Percentiles rank a stretch among this genome's conserved stretches.
These are phyloP conservation scores for Helichrysum umbraculigerum DNA, from an alignment of 129 eudicot genomes.

Conservation along the genomic window DNA sequence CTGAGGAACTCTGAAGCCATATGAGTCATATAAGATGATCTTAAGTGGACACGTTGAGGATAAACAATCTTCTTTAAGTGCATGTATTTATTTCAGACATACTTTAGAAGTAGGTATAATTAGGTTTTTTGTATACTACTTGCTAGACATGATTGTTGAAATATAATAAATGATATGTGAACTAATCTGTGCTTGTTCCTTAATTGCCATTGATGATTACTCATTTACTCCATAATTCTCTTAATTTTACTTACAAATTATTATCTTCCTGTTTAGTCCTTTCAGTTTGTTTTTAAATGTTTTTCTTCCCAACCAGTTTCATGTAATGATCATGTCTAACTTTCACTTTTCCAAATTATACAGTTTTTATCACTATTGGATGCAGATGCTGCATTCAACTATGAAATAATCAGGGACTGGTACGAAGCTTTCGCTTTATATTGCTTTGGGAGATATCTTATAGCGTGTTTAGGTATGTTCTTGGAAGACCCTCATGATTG, in stretches of 20 bases:
- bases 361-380: constrained; percentile 83
- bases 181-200: background rate
- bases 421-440: constrained; percentile 97
- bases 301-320: background rate
- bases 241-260: constrained; percentile 3
- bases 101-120: background rate
- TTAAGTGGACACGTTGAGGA: too few species aligned
- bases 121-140: background rate
- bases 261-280: background rate
- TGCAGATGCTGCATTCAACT: constrained; percentile 82
- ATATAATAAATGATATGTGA: background rate
- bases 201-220: background rate
- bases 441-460: constrained; percentile 93
- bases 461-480: constrained; percentile 91
- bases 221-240: background rate
- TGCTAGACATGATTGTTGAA: background rate
- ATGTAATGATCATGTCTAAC: constrained; percentile 22
- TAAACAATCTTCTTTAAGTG: too few species aligned
- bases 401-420: constrained; percentile 86
- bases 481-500: background rate
- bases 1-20: background rate
- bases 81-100: background rate
- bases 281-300: constrained; percentile 6
- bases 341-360: constrained; percentile 26
- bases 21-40: too few species aligned